These are phyloP conservation scores for Bacterosira constricta DNA, from an alignment of 108 stramenopile genomes.

Conservation along the genomic window DNA sequence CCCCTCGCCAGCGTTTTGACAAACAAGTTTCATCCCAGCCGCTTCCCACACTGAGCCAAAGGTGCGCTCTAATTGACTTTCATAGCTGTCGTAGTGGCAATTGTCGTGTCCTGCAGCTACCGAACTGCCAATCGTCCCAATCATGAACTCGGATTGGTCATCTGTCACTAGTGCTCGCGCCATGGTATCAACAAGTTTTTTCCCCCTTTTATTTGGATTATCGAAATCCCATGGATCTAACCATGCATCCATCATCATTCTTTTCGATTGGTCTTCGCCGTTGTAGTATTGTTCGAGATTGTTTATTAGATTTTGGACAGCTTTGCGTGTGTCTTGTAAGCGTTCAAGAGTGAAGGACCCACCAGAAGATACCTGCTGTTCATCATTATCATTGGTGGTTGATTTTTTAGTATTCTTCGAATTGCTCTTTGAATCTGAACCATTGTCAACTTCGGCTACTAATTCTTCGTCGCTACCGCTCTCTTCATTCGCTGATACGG, in stretches of 20 bases:
- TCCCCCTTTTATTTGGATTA: not conserved
- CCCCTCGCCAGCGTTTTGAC: slow-evolving; percentile 52
- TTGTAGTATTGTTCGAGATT: slow-evolving; percentile 25
- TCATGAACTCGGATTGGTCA: slow-evolving; percentile 34
- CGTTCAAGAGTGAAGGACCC: slow-evolving; percentile 1
- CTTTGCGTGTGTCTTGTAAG: slow-evolving; percentile 5
- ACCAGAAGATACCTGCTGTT: no score
- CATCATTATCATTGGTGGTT: no score
- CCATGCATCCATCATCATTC: slow-evolving; percentile 28
- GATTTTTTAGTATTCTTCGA: no score
- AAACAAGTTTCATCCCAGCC: slow-evolving; percentile 46
- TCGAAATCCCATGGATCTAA: slow-evolving; percentile 13
- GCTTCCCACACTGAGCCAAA: slow-evolving; percentile 50
- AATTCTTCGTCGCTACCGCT: no score
- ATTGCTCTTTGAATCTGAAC: no score
- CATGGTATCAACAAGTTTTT: slow-evolving; percentile 41
- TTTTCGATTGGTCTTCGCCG: not conserved
- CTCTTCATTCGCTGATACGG: no score
- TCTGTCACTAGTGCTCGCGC: slow-evolving; percentile 42
- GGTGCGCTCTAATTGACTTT: slow-evolving; percentile 41
- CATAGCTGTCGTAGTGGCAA: slow-evolving; percentile 50
- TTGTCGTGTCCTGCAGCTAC: slow-evolving; percentile 59
- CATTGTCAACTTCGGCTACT: no score
- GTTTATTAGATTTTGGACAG: slow-evolving; percentile 7
- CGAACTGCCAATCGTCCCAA: slow-evolving; percentile 47